phyloP scores from a whole-genome alignment of 2,329 filamentous ascomycete species.

The Stagonosporopsis cucurbitacearum region DNA sequence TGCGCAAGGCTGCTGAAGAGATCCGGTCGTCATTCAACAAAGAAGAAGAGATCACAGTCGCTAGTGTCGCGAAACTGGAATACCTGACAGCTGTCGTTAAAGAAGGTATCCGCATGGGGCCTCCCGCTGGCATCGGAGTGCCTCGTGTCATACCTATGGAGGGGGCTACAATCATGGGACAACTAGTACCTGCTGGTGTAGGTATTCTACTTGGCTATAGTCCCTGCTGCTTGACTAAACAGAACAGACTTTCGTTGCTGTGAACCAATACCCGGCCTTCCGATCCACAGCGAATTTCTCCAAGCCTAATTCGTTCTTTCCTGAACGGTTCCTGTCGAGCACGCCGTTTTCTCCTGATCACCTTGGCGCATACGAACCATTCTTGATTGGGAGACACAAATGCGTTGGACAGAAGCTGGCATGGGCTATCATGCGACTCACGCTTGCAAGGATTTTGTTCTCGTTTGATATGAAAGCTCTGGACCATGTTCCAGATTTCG shows the following conservation, averaged over 20 bases:
- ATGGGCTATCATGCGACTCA: conserved; percentile 43
- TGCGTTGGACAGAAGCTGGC: conserved; percentile 40
- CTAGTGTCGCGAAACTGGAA: conserved; percentile 21
- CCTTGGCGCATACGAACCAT: conserved; percentile 30
- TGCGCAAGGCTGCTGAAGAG: conserved; percentile 33
- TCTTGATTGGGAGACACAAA: conserved; percentile 31
- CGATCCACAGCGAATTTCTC: conserved; percentile 33
- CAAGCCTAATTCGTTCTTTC: conserved; percentile 36
- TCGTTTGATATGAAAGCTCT: conserved; percentile 43
- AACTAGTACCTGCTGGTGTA: conserved; percentile 29
- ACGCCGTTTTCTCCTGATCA: conserved; percentile 18
- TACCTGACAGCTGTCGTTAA: conserved; percentile 44
- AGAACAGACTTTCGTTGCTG: conserved; percentile 32
- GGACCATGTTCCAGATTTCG: conserved; percentile 23
- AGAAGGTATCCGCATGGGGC: conserved; percentile 45
- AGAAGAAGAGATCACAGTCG: conserved; percentile 31
- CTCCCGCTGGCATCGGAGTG: conserved; percentile 25
- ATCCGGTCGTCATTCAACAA: conserved; percentile 29
- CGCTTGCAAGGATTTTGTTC: conserved; percentile 50
- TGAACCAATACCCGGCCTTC: conserved; percentile 36
- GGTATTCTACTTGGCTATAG: not conserved
- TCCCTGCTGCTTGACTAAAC: not conserved
- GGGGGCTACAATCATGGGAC: conserved; percentile 26
- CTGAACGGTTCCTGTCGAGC: conserved; percentile 40
- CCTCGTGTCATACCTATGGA: conserved; percentile 27